Evolutionary conservation across 495 filamentous ascomycete genomes (phyloP), one percentile per base, ranked within the genome.

Genomic region (Hyphodiscus hymeniophilus): DNA sequence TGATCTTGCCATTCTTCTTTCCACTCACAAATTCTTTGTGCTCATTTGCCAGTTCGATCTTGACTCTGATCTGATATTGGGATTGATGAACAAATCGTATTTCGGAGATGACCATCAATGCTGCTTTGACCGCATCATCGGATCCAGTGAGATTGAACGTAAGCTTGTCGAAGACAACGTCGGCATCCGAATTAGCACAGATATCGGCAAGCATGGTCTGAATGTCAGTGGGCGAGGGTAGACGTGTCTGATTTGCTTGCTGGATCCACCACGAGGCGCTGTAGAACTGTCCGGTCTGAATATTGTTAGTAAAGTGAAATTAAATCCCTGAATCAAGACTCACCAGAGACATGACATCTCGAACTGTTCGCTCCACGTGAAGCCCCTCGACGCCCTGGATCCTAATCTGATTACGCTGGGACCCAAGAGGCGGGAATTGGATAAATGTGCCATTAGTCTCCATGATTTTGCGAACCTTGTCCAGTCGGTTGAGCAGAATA

Each of bases 1-100:
- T 99, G 65, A 99, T 97, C 72, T 99, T 99, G 68, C 92, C 92
- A 58, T 97, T 97, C 74, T 97, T 99, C 71, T 99, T 99, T 38
- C 92, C 92, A 52, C 89, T 94, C 36, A 98, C 92, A 61, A 98
- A 98, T 62, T 98, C 92, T 67, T 98, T 98, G 66, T 98, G 92
- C 69, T 98, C 92, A 60, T 97, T 97, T 48, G 92, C 94, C 22
- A 98, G 82, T 69, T 98, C 92, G 44, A 98, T 94, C 76, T 95
- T 95, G 59, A 97, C 89, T 12, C 89, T 81, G 63, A 97, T 94
- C 60, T 90, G 87, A 55, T 92, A 94, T 57, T 88, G 85, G 33
- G 85, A 81, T 42, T 85, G 82, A 50, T 83, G 83, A 44, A 91
- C 87, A 53, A 95, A 94, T 18, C 86, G 85, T 49, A 95, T 87